A percentile compares a stretch with the other conserved stretches of the same genome.
These are phyloP conservation scores for Coemansia sp. DNA, from an alignment of 192 early-diverging fungal genomes.

Conservation along the genomic window DNA sequence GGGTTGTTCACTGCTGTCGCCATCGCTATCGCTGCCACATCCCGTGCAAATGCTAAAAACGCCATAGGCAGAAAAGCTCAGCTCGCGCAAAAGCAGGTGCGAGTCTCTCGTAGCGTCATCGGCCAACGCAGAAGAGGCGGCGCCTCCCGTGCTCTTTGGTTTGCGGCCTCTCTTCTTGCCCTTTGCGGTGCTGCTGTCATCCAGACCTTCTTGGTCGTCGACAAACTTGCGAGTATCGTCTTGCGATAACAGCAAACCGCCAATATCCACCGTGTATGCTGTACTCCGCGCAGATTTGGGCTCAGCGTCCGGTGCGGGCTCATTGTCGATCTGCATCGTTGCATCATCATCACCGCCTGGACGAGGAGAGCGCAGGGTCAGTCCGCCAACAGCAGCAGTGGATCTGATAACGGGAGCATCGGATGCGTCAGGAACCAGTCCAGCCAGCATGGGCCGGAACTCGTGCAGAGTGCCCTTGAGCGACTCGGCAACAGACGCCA, in stretches of 20 bases:
- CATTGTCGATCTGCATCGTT: not conserved
- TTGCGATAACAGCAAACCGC: constrained; percentile 39
- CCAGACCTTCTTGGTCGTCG: not conserved
- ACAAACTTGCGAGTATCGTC: constrained; percentile 40
- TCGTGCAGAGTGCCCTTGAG: constrained; percentile 21
- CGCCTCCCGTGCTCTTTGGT: constrained; percentile 10
- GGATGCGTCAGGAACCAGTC: constrained; percentile 32
- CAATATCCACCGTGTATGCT: constrained; percentile 23
- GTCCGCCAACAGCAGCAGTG: not conserved
- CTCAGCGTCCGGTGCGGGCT: not conserved
- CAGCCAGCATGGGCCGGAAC: constrained; percentile 28
- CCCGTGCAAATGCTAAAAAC: constrained; percentile 11
- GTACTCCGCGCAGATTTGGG: not conserved
- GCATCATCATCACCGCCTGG: not conserved
- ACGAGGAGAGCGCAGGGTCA: constrained; percentile 6
- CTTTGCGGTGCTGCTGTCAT: not conserved
- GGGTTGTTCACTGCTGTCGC: not conserved
- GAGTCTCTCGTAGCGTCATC: constrained; percentile 23
- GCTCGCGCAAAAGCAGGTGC: constrained; percentile 35
- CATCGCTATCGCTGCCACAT: not conserved
- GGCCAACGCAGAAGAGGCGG: not conserved
- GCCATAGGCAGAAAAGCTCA: constrained; percentile 40
- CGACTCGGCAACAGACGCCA: constrained; percentile 23
- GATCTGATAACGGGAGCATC: constrained; percentile 11
- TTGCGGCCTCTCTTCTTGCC: constrained; percentile 30